Conservation (phyloP, 2,329 filamentous ascomycete species). For the Aspergillus neoniger region DNA sequence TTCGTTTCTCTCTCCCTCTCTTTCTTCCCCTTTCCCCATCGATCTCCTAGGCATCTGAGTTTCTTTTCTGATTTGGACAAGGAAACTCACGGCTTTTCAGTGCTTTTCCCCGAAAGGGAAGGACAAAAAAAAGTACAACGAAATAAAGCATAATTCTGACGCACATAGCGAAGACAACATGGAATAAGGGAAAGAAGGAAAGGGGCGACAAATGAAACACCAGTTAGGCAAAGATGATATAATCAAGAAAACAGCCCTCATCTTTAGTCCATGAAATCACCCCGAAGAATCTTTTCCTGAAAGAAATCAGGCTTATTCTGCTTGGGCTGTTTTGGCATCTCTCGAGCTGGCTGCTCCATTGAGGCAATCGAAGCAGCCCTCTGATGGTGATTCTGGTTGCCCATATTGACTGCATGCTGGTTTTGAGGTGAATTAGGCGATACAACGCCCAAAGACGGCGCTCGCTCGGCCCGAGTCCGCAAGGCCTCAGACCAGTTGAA, state of each 20-base stretch:
- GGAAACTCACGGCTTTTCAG: background rate
- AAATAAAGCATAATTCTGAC: too few species aligned
- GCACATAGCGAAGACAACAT: background rate
- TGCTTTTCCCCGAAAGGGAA: background rate
- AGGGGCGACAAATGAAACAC: background rate
- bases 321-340: conserved; percentile 49
- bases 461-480: conserved; percentile 85
- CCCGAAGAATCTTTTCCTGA: conserved; percentile 95
- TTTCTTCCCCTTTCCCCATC: background rate
- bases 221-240: background rate
- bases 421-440: conserved; percentile 31
- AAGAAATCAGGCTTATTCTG: conserved; percentile 83
- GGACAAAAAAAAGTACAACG: background rate
- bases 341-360: conserved; percentile 57
- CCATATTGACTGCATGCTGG: conserved; percentile 45
- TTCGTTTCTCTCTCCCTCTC: too few species aligned
- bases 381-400: conserved; percentile 49
- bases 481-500: conserved; percentile 98
- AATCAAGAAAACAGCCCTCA: background rate
- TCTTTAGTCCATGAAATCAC: conserved; percentile 90
- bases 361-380: conserved; percentile 50
- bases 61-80: background rate
- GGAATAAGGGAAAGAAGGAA: background rate
- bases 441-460: conserved; percentile 47
- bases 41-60: background rate